These are phyloP conservation scores for Rhynchosporium graminicola DNA, from an alignment of 2,329 filamentous ascomycete species.

Conservation along the genomic window DNA sequence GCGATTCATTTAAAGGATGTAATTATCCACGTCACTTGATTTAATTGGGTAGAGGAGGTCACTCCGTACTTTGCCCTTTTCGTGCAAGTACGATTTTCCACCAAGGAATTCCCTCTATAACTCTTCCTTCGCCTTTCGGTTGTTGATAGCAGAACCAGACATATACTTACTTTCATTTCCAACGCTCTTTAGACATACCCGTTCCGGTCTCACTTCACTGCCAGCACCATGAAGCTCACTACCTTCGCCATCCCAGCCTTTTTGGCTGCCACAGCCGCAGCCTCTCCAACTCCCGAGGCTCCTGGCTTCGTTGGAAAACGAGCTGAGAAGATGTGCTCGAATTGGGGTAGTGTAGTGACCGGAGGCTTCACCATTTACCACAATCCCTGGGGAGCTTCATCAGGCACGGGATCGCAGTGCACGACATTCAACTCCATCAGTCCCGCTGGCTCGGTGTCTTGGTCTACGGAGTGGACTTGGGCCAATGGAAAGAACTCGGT, in stretches of 20 bases:
- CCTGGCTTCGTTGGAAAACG: slow-evolving; percentile 37
- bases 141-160: not conserved
- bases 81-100: slow-evolving; percentile 15
- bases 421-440: slow-evolving; percentile 44
- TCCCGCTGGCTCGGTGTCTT: slow-evolving; percentile 40
- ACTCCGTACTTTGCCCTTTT: not conserved
- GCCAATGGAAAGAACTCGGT: slow-evolving; percentile 42
- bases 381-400: slow-evolving; percentile 48
- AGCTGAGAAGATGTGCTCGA: slow-evolving; percentile 32
- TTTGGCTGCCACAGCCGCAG: slow-evolving; percentile 33
- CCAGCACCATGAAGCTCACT: slow-evolving; percentile 25
- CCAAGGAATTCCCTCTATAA: slow-evolving; percentile 9
- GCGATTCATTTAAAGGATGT: too few relatives aligned
- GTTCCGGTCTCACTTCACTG: not conserved
- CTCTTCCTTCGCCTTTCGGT: not conserved
- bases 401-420: slow-evolving; percentile 49
- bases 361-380: slow-evolving; percentile 44
- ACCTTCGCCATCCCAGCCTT: slow-evolving; percentile 33
- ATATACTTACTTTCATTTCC: not conserved
- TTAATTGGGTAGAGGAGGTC: not conserved
- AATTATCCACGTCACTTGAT: slow-evolving; percentile 2
- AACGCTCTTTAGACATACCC: not conserved
- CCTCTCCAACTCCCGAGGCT: slow-evolving; percentile 25
- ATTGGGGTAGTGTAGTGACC: slow-evolving; percentile 25
- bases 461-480: slow-evolving; percentile 47